Evolutionary conservation across 768 basidiomycete species (phyloP).

Genomic region (Coprinopsis cinerea): DNA sequence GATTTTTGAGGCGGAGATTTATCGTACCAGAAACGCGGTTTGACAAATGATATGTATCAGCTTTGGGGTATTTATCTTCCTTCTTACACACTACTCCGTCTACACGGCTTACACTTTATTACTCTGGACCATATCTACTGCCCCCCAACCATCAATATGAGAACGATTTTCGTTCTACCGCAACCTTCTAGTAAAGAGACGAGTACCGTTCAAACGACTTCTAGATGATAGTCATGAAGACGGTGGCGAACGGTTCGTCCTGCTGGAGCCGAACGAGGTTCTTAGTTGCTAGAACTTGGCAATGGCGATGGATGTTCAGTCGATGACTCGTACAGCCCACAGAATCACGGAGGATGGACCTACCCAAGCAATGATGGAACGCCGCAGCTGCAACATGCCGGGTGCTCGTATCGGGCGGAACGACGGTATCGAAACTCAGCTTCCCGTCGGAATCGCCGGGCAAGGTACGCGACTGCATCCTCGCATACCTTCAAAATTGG

Average conservation of each 20-base stretch:
- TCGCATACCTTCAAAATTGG: slow-evolving; percentile 53
- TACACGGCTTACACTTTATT: no score
- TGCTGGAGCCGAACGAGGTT: slow-evolving; percentile 60
- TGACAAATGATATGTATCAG: no score
- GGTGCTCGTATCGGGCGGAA: slow-evolving; percentile 60
- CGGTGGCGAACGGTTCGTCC: slow-evolving; percentile 48
- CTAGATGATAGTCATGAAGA: slow-evolving; percentile 33
- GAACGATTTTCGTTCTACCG: no score
- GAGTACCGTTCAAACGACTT: no score
- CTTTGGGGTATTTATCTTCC: no score
- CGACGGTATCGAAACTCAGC: slow-evolving; percentile 61
- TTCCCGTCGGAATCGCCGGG: slow-evolving; percentile 37
- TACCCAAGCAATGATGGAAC: slow-evolving; percentile 83
- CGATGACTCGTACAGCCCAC: slow-evolving; percentile 6
- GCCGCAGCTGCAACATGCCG: slow-evolving; percentile 75
- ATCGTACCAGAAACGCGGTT: no score
- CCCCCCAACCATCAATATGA: no score
- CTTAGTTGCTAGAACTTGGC: slow-evolving; percentile 82
- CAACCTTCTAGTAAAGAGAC: no score
- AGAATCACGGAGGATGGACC: slow-evolving; percentile 17
- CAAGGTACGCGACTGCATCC: slow-evolving; percentile 65
- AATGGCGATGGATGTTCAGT: no score
- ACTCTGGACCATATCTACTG: no score
- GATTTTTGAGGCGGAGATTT: no score
- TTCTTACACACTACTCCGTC: no score